These are phyloP conservation scores for Pseudovirgaria hyperparasitica DNA, from an alignment of 2,329 filamentous ascomycete species.

Conservation along the genomic window DNA sequence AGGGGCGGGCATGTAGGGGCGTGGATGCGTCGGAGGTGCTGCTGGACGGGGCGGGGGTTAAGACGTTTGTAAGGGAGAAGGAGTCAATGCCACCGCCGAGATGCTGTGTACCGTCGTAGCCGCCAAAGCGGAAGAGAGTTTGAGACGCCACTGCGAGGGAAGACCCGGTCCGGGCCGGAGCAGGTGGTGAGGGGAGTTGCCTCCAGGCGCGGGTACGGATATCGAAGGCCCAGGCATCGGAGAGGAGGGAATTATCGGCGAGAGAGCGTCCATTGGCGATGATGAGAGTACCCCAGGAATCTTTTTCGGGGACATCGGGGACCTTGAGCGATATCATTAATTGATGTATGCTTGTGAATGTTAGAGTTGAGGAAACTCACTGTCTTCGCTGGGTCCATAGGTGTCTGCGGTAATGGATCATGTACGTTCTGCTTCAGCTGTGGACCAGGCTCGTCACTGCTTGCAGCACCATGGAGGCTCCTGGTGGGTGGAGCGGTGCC, in stretches of 20 bases:
- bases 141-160: constrained; percentile 32
- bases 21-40: constrained; percentile 21
- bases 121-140: constrained; percentile 35
- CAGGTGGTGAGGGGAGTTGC: constrained; percentile 33
- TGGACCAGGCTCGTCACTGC: constrained; percentile 27
- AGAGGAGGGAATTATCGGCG: constrained; percentile 13
- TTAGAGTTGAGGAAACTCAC: too few relatives aligned
- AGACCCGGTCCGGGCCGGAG: constrained; percentile 20
- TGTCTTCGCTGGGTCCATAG: constrained; percentile 26
- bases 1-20: constrained; percentile 19
- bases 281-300: constrained; percentile 37
- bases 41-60: constrained; percentile 21
- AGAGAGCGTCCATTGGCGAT: constrained; percentile 39
- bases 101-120: constrained; percentile 14
- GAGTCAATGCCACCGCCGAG: constrained; percentile 7
- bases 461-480: constrained; percentile 22
- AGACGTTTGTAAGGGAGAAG: constrained; percentile 19
- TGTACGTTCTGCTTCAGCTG: constrained; percentile 9
- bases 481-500: constrained; percentile 16
- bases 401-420: constrained; percentile 25
- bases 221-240: constrained; percentile 41
- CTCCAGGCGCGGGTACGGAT: constrained; percentile 37
- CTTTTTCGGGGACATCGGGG: constrained; percentile 25
- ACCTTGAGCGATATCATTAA: too few relatives aligned
- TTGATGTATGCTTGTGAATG: too few relatives aligned